Conservation (phyloP, 2,329 filamentous ascomycete species). For the Teratosphaeria gauchensis region DNA sequence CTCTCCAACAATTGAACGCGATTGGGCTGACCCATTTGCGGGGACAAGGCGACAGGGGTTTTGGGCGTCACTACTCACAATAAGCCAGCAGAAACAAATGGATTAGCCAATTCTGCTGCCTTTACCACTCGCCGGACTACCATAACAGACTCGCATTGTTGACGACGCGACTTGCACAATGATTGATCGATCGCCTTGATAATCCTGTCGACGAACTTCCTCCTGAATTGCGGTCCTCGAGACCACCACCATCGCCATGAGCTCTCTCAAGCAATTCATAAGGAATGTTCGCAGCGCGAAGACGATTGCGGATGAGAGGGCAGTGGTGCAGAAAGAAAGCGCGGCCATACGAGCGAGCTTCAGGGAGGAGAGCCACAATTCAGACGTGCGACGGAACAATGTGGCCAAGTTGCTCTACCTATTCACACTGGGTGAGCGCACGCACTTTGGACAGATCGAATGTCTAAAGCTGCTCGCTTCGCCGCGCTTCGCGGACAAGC, state of each 20-base stretch:
- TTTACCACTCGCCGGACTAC: not conserved
- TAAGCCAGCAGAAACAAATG: not conserved
- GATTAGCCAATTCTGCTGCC: not conserved
- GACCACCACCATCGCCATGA: slow-evolving; percentile 4
- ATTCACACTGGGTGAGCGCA: slow-evolving; percentile 93
- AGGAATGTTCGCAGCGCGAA: slow-evolving; percentile 97
- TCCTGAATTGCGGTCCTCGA: slow-evolving; percentile 1
- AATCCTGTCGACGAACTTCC: not conserved
- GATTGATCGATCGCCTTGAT: not conserved
- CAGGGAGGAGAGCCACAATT: slow-evolving; percentile 90
- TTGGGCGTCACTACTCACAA: not conserved
- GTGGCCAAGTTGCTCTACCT: slow-evolving; percentile 97
- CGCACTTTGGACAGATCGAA: slow-evolving; percentile 98
- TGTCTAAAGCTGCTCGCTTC: slow-evolving; percentile 95
- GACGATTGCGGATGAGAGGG: slow-evolving; percentile 96
- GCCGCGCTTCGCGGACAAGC: slow-evolving; percentile 94
- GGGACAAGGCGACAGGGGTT: not conserved
- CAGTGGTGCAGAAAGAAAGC: slow-evolving; percentile 98
- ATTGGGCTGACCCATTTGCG: not conserved
- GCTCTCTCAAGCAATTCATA: slow-evolving; percentile 77
- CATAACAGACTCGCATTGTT: not conserved
- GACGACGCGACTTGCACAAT: not conserved
- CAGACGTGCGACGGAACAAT: slow-evolving; percentile 89
- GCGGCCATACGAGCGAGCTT: slow-evolving; percentile 96
- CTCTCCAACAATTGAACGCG: too few species aligned